A percentile compares a stretch with the other conserved stretches of the same genome.
Conservation (phyloP, 176 grass and related monocot species). For the Urochloa ruziziensis region DNA sequence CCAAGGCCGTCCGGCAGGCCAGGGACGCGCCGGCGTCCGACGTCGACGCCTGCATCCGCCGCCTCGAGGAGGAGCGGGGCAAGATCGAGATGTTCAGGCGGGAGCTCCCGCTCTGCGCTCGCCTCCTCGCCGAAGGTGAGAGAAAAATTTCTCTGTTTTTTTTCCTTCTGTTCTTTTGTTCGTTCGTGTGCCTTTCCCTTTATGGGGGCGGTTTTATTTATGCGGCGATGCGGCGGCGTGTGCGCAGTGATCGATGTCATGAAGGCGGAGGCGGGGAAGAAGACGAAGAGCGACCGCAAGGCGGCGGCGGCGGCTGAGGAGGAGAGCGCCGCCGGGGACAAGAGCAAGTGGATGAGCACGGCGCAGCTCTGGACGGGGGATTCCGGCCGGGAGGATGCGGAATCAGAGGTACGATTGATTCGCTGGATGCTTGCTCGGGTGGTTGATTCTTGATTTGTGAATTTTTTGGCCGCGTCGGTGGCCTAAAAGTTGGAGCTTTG, state of each 20-base stretch:
- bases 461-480: neutral
- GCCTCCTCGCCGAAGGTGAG: conserved; percentile 67
- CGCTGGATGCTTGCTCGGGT: neutral
- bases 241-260: conserved; percentile 77
- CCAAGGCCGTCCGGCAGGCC: conserved; percentile 39
- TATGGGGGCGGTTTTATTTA: conserved; percentile 16
- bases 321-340: conserved; percentile 45
- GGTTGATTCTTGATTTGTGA: neutral
- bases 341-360: conserved; percentile 93
- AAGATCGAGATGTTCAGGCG: conserved; percentile 87
- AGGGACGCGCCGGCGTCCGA: conserved; percentile 38
- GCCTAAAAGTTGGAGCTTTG: conserved; percentile 14
- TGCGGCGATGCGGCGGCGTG: neutral
- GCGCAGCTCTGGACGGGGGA: conserved; percentile 84
- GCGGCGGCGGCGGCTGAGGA: neutral
- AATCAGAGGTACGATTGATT: conserved; percentile 32
- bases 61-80: conserved; percentile 67
- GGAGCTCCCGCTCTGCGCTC: conserved; percentile 76
- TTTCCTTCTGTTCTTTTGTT: neutral
- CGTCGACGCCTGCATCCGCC: conserved; percentile 54
- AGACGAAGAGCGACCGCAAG: neutral
- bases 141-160: neutral
- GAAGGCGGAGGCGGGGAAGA: conserved; percentile 55
- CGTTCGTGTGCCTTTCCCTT: neutral
- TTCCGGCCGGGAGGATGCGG: conserved; percentile 25